Evolutionary conservation across 352 stramenopile species (phyloP).

Genomic region (Pythium myriotylum): DNA sequence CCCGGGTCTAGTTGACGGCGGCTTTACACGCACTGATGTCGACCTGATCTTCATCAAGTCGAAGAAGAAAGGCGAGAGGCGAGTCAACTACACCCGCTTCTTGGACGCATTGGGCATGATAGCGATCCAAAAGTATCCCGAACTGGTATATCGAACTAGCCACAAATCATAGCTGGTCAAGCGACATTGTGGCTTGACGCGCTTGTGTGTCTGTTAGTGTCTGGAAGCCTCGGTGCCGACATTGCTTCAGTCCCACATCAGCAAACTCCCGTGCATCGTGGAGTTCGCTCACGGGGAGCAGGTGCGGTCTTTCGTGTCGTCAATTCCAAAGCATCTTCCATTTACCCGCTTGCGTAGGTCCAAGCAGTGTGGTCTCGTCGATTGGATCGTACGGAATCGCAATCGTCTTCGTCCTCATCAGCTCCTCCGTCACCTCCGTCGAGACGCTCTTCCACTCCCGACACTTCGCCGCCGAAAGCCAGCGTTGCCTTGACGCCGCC

Average conservation of each 20-base stretch:
- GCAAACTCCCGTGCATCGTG: conserved; percentile 60
- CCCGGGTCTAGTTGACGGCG: conserved; percentile 54
- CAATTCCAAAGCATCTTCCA: too few species aligned
- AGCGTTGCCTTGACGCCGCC: neutral
- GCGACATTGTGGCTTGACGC: neutral
- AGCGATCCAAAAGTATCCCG: conserved; percentile 76
- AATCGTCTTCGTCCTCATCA: conserved; percentile 16
- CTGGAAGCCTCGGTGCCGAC: conserved; percentile 66
- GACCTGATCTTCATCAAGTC: conserved; percentile 88
- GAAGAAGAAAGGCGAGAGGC: conserved; percentile 85
- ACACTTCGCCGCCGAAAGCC: conserved; percentile 8
- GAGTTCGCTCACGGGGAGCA: conserved; percentile 64
- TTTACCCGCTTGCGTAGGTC: too few species aligned
- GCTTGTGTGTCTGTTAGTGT: conserved; percentile 31
- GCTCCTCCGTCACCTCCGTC: conserved; percentile 11
- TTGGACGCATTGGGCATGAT: conserved; percentile 86
- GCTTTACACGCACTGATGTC: conserved; percentile 76
- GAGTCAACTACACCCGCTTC: conserved; percentile 85
- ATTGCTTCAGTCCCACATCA: conserved; percentile 66
- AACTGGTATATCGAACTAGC: conserved; percentile 46
- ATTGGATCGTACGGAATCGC: too few species aligned
- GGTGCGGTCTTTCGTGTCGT: too few species aligned
- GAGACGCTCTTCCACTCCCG: conserved; percentile 10
- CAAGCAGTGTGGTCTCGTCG: conserved; percentile 70
- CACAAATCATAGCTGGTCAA: neutral